These are phyloP conservation scores for Lablab purpureus DNA, from an alignment of 306 rosid genomes.

Conservation along the genomic window DNA sequence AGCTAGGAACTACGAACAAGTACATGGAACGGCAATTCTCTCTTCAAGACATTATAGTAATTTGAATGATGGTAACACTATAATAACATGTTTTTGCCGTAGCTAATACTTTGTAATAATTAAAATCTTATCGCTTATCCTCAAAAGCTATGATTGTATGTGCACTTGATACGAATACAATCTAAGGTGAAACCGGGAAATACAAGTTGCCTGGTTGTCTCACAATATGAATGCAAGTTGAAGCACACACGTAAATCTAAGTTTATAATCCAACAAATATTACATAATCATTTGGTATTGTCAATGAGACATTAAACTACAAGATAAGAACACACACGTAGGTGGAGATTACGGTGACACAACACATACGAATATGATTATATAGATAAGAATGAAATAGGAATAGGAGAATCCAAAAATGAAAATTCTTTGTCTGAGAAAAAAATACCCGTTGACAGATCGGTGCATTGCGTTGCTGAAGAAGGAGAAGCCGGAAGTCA, in stretches of 20 bases:
- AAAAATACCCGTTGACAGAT: slow-evolving; percentile 84
- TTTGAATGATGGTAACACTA: slow-evolving; percentile 1
- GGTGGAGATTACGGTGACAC: neutral
- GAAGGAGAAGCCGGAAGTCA: slow-evolving; percentile 76
- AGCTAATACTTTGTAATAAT: neutral
- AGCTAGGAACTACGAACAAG: slow-evolving; percentile 10
- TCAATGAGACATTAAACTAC: neutral
- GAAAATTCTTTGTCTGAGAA: neutral
- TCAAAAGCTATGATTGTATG: neutral
- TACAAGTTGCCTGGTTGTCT: neutral
- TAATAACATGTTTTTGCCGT: neutral
- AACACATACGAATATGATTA: neutral
- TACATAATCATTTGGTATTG: neutral
- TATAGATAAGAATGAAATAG: neutral
- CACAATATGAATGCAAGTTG: neutral
- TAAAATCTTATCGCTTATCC: neutral
- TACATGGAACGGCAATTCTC: neutral
- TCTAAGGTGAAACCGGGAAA: neutral
- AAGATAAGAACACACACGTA: neutral
- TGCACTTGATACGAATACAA: neutral
- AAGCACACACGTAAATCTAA: neutral
- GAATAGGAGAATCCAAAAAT: neutral
- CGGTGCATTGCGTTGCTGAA: slow-evolving; percentile 91
- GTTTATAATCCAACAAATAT: slow-evolving; percentile 15
- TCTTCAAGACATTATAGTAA: neutral